Base-by-base conservation (phyloP, 345 rosid genomes). In the Leavenworthia alabamica region DNA sequence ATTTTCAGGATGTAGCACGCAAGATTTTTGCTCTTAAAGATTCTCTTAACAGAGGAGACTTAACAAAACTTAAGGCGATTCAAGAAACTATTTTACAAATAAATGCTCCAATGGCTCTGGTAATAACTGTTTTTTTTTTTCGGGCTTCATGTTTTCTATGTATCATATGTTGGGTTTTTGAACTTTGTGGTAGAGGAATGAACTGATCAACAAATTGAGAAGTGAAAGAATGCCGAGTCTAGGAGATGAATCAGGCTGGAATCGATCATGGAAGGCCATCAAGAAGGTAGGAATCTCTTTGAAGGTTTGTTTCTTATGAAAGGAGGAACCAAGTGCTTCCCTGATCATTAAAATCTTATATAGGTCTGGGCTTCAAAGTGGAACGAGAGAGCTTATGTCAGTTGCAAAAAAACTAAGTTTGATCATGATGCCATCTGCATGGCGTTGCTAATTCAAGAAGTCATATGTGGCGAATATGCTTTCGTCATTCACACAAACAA, bases 321-420 rank as follows among this genome's bases (percentile, higher is more conserved):
- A 70, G n/a, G 28, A 70, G n/a, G 28, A 62, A 26, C 39, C 49
- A 48, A 57, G 55, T 41, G 22, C 27, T 40, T 41, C 7, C 13
- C 20, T 51, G 44, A 54, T 60, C 26, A 14, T 35, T 42, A 7
- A 20, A 36, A 52, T 47, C 28, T 32, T 32, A 19, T 15, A 28
- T 66, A 93, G 99, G 97, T 93, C 20, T 93, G 99, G 99, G 97
- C 94, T 66, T 93, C 99, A 24, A 93, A 93, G 60, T 93, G 96
- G 99, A 89, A 93, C 29, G 97, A 89, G 77, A 85, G 99, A 78
- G 97, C 99, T 35, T 93, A 85, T 74, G 73, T 85, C 70, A 93
- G 97, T 82, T 80, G 91, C 43, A 87, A 79, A 66, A 93, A 78
- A 81, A 73, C 67, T 19, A 89, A 76, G 76, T 37, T 93, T 62